Evolutionary conservation across 176 grass and related monocot species (phyloP).

Genomic region (Aegilops longissima): DNA sequence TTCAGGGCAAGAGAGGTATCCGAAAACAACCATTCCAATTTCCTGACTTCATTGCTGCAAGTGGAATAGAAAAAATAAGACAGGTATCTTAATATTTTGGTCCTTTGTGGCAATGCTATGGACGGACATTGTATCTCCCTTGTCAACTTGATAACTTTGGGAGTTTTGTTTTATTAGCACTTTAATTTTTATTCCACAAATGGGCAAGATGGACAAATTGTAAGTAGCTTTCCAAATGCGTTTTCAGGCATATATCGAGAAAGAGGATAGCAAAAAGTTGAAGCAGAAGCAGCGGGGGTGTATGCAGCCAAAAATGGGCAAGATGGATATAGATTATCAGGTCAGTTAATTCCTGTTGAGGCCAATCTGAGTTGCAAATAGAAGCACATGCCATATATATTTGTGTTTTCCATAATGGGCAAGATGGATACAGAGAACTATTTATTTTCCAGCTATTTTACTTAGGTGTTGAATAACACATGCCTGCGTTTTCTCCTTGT

Average conservation of each 20-base stretch:
- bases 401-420: background rate
- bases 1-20: constrained; percentile 91
- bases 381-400: background rate
- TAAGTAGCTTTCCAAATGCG: constrained; percentile 18
- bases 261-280: constrained; percentile 97
- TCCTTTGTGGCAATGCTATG: background rate
- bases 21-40: constrained; percentile 93
- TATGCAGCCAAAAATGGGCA: constrained; percentile 99
- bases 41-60: constrained; percentile 97
- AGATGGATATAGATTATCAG: constrained; percentile 99
- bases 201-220: background rate
- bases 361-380: too few species aligned
- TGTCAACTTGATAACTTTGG: background rate
- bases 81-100: constrained; percentile 49
- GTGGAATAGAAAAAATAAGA: constrained; percentile 99
- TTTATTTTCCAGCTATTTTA: background rate
- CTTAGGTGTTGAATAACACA: background rate
- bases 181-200: background rate
- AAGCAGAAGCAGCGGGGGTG: constrained; percentile 91
- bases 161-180: background rate
- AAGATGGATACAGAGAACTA: background rate
- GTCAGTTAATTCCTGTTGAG: constrained; percentile 20
- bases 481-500: background rate
- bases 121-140: background rate
- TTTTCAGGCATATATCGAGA: constrained; percentile 95